These are phyloP conservation scores for Chlamydomonas sphaeroides DNA, from an alignment of 139 green algal species.

Conservation along the genomic window DNA sequence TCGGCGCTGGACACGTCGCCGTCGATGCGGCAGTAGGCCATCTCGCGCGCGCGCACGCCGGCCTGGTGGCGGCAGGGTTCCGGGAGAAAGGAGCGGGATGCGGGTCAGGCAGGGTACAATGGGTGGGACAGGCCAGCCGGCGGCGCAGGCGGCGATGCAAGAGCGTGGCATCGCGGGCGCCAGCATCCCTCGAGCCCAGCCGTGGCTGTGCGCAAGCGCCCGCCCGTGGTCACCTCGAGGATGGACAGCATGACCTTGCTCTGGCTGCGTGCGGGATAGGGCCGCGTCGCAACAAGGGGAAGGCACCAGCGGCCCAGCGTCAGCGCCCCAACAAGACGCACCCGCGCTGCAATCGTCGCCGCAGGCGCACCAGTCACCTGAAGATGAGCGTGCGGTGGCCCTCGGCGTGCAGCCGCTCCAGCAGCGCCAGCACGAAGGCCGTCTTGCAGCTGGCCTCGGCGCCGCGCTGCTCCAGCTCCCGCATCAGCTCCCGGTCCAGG, in stretches of 20 bases:
- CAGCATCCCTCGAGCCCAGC: no score
- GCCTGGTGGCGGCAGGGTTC: slow-evolving; percentile 45
- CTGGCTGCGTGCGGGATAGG: background rate
- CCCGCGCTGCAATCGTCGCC: no score
- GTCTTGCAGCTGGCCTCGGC: slow-evolving; percentile 84
- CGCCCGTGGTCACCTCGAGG: slow-evolving; percentile 82
- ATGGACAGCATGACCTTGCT: slow-evolving; percentile 88
- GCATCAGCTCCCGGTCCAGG: slow-evolving; percentile 47
- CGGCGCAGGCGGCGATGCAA: no score
- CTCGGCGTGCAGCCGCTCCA: slow-evolving; percentile 72
- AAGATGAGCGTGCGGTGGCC: slow-evolving; percentile 94
- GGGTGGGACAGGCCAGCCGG: no score
- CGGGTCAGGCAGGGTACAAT: no score
- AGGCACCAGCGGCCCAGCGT: no score
- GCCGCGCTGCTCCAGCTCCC: slow-evolving; percentile 43
- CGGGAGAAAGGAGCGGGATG: no score
- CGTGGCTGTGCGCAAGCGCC: no score
- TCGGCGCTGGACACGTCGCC: slow-evolving; percentile 74
- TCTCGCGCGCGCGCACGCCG: slow-evolving; percentile 55
- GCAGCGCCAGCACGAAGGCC: slow-evolving; percentile 78
- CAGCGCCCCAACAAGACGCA: no score
- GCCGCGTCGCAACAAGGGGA: no score
- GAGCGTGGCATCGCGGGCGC: no score
- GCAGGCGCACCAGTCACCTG: no score
- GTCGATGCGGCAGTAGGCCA: slow-evolving; percentile 84